Evolutionary conservation across 2,329 filamentous ascomycete genomes (phyloP).

Genomic region (Exophiala calicioides): DNA sequence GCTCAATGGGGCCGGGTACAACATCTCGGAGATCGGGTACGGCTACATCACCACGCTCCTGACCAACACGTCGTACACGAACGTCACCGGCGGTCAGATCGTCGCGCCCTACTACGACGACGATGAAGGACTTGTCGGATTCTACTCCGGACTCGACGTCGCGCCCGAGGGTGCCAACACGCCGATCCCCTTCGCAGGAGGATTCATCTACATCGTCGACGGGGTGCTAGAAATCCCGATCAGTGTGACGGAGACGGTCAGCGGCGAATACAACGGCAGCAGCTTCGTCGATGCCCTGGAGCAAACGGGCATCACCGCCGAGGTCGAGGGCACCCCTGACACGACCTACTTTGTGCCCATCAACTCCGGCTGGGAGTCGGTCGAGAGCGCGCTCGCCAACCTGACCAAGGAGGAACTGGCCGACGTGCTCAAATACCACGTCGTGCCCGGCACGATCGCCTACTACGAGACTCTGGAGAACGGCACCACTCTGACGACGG

Average conservation of each 20-base stretch:
- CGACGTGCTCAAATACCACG: constrained; percentile 63
- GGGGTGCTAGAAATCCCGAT: constrained; percentile 49
- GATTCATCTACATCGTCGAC: constrained; percentile 57
- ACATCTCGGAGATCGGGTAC: no score
- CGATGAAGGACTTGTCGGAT: constrained; percentile 42
- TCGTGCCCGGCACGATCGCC: constrained; percentile 55
- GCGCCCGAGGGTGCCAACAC: constrained; percentile 49
- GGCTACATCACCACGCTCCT: no score
- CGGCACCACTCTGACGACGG: constrained; percentile 35
- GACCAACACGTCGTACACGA: constrained; percentile 41
- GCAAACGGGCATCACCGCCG: constrained; percentile 36
- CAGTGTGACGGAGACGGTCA: constrained; percentile 41
- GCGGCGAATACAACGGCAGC: constrained; percentile 46
- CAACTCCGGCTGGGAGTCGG: constrained; percentile 60
- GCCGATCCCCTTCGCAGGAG: constrained; percentile 46
- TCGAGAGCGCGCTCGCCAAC: constrained; percentile 54
- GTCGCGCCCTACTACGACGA: constrained; percentile 48
- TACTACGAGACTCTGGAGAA: constrained; percentile 54
- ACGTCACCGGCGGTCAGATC: constrained; percentile 62
- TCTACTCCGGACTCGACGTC: constrained; percentile 55
- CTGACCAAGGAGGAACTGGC: constrained; percentile 52
- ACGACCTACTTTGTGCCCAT: constrained; percentile 66
- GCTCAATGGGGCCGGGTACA: constrained; percentile 53
- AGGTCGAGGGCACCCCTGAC: constrained; percentile 37
- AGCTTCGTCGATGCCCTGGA: constrained; percentile 51